Base-by-base conservation (phyloP, 2,329 filamentous ascomycete genomes). In the Apiospora sp. region DNA sequence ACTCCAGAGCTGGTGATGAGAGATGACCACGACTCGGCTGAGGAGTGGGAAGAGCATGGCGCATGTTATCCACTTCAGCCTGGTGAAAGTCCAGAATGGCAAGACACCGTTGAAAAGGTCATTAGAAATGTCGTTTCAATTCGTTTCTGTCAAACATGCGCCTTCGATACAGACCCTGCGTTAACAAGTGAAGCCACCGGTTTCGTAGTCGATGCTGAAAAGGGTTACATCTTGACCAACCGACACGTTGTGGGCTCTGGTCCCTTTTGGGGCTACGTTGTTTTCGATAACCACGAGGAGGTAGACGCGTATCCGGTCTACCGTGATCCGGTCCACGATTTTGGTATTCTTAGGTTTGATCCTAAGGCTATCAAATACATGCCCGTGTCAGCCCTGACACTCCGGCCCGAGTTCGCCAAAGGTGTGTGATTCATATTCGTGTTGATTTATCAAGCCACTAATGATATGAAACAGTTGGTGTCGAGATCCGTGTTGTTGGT, bases 251-350 rank as follows among this genome's bases (percentile, higher is more conserved):
- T 98, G 58, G 95, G 96, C 75, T 90, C 96, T 0, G 96, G 96
- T 0, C 96, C 96, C 0, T 99, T 99, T 84, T 98, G 96, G 93
- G 96, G 96, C 68, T 98, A 97, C 84, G 95, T 94, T 81, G 95
- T 99, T 77, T 99, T 99, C 82, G 97, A 99, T 83, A 99, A 99
- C 81, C 96, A 99, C 83, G 96, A 99, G 77, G 89, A 97, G 86
- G 96, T 96, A 78, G 96, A 99, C 81, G 96, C 97, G 68, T 94
- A 95, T 80, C 96, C 96, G 12, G 95, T 99, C 69, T 99, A 99
- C 85, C 94, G 96, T 79, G 96, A 99, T 80, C 97, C 96, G 22
- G 96, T 99, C 41, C 96, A 99, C 87, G 96, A 99, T 83, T 99
- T 99, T 79, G 96, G 96, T 75, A 97, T 99, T 78, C 90, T 99